Evolutionary conservation across 2,329 filamentous ascomycete species (phyloP).

Genomic region (Xylariomycetidae sp.): DNA sequence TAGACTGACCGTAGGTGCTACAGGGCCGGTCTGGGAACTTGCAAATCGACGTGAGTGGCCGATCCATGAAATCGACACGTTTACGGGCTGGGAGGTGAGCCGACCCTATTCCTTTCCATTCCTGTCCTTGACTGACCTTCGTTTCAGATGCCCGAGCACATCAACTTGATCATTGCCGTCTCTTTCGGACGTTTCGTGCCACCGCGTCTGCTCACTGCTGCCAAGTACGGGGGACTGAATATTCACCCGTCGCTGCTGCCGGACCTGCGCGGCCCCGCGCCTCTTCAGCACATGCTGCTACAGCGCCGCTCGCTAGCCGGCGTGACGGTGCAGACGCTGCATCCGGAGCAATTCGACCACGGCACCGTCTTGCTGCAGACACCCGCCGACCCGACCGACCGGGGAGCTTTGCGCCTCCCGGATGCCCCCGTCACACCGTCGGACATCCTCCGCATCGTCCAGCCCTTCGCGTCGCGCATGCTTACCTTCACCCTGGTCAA

Average conservation of each 20-base stretch:
- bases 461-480: conserved; percentile 57
- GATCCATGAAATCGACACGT: conserved; percentile 73
- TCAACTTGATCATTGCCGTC: conserved; percentile 82
- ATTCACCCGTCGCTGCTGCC: conserved; percentile 89
- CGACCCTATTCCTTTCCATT: background rate
- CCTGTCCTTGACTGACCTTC: background rate
- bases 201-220: conserved; percentile 59
- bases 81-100: conserved; percentile 71
- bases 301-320: conserved; percentile 56
- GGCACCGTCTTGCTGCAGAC: conserved; percentile 71
- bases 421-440: conserved; percentile 45
- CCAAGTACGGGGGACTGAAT: conserved; percentile 83
- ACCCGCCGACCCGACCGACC: conserved; percentile 36
- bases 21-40: conserved; percentile 67
- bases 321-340: conserved; percentile 80
- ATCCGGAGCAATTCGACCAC: conserved; percentile 69
- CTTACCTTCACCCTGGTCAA: conserved; percentile 60
- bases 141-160: conserved; percentile 48
- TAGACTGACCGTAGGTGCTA: no score
- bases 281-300: conserved; percentile 79
- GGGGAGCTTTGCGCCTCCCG: conserved; percentile 47
- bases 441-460: background rate
- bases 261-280: conserved; percentile 78
- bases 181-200: conserved; percentile 93
- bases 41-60: conserved; percentile 59